Base-by-base conservation (phyloP, 73 alveolate genomes). In the Paramecium sexaurelia region DNA sequence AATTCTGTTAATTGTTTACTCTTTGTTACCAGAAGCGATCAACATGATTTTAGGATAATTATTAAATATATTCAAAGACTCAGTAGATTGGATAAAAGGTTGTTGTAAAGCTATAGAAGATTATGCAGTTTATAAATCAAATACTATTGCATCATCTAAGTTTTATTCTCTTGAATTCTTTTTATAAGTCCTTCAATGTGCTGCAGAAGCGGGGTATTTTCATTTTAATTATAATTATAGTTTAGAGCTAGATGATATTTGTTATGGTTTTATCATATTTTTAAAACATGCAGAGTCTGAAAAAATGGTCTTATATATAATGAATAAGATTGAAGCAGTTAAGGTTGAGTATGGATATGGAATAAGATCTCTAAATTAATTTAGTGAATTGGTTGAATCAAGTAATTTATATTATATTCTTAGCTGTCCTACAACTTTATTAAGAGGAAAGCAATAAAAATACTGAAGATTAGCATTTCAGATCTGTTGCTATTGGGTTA, bases 251-350 rank as follows among this genome's bases (percentile, higher is more conserved):
- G 90, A 78, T 78, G 90, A 78, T 9, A 37, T 41, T 5, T 78
- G 90, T 78, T 43, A 78, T 78, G 90, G 43, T n/a, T 45, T 78
- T 41, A 43, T 78, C 11, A 45, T 43, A 29, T 78, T 78, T 78
- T 26, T 78, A 6, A 78, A 78, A 78, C 71, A 78, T 78, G 90
- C 90, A 15, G 90, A 78, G 17, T 78, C 90, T 1, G 90, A 78
- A 24, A 32, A 37, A 20, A 41, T 78, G 73, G 90, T 78, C 5
- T 24, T 78, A 13, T 1, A 43, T 7, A 39, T 78, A 0, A 78
- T 78, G 90, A 13, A 39, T 13, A 78, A 78, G 20, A 78, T 78
- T 15, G 68, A 78, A 33, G 47, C 40, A 5, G 55, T 43, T 11
- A 78, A 78, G 71, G 45, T 17, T 1, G 71, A 78, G 19, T 40